Percentiles rank a stretch among this genome's conserved stretches.
Evolutionary conservation across 75 land plant genomes (phyloP).

Genomic region (Pinus albicaulis): DNA sequence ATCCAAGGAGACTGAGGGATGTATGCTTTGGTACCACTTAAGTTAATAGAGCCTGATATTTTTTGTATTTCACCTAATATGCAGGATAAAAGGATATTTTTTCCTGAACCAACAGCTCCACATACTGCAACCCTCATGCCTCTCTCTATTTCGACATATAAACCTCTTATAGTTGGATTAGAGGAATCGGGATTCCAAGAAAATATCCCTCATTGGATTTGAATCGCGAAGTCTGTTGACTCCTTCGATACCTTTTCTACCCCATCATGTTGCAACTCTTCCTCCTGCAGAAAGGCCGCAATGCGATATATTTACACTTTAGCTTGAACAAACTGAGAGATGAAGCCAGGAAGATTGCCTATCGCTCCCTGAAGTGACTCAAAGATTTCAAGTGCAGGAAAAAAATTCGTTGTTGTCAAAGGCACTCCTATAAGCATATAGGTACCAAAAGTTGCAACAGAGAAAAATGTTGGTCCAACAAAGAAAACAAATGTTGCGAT

Average conservation of each 20-base stretch:
- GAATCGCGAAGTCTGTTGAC: conserved; percentile 32
- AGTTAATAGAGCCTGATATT: conserved; percentile 45
- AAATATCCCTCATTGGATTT: conserved; percentile 34
- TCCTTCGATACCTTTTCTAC: conserved; percentile 27
- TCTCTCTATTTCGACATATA: conserved; percentile 36
- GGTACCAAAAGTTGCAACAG: conserved; percentile 59
- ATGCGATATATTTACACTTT: conserved; percentile 71
- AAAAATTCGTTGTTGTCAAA: conserved; percentile 56
- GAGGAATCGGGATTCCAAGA: conserved; percentile 51
- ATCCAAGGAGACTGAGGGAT: conserved; percentile 86
- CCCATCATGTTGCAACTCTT: conserved; percentile 44
- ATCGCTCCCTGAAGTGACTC: conserved; percentile 56
- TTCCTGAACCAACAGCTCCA: conserved; percentile 89
- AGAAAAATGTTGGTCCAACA: conserved; percentile 53
- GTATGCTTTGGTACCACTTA: conserved; percentile 66
- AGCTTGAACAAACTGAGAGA: conserved; percentile 47
- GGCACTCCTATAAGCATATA: conserved; percentile 67
- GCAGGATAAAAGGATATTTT: conserved; percentile 75
- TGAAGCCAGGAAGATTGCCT: conserved; percentile 45
- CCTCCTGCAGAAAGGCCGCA: conserved; percentile 37
- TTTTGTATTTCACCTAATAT: conserved; percentile 85
- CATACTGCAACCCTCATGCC: conserved; percentile 88
- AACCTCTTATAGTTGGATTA: conserved; percentile 33
- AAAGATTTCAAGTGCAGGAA: conserved; percentile 63
- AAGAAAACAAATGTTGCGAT: conserved; percentile 31